Evolutionary conservation across 108 stramenopile species (phyloP), one percentile per base, ranked within the genome.

Genomic region (Skeletonema tropicum): DNA sequence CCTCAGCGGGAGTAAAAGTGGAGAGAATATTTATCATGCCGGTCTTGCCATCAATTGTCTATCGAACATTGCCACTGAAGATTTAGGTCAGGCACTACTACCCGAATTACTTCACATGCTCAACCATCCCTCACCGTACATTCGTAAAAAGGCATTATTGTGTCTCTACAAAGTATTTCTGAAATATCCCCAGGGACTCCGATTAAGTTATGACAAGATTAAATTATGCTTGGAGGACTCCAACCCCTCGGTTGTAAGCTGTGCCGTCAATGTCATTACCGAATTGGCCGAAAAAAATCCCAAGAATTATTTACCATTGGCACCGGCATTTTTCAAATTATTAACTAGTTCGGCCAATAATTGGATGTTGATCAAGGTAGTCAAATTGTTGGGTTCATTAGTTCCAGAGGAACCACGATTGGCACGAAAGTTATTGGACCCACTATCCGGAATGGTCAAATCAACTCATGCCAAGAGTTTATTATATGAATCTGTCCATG

Each of bases 321-420:
- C 99, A 13, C 99, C 99, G 9, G 89, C 97, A 62, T 98, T 99
- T 73, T 99, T 99, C 90, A 82, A 93, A 67, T 73, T 99, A 15
- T 75, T 99, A 42, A 99, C 97, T 17, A 89, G 89, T 46, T 91
- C 92, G 9, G 88, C 88, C 70, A 99, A 99, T 82, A 99, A 99
- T 80, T 99, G 99, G 99, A 99, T 99, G 99, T 88, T 99, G 36
- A 99, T 99, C 86, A 99, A 99, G 87, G 97, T 99, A 6, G 98
- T 98, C 55, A 99, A 99, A 77, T 88, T 99, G 30, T 68, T 99
- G 68, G 97, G 97, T 19, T 86, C 94, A 14, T 79, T 99, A 26
- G 98, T 99, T 1, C 86, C 95, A 25, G 97, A 99, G 82, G 99
- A 99, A 79, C 99, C 99, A 11, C 80, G 99, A 21, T 85, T 99